These are phyloP conservation scores for Leccinum variicolor DNA, from an alignment of 768 basidiomycete genomes.

Conservation along the genomic window DNA sequence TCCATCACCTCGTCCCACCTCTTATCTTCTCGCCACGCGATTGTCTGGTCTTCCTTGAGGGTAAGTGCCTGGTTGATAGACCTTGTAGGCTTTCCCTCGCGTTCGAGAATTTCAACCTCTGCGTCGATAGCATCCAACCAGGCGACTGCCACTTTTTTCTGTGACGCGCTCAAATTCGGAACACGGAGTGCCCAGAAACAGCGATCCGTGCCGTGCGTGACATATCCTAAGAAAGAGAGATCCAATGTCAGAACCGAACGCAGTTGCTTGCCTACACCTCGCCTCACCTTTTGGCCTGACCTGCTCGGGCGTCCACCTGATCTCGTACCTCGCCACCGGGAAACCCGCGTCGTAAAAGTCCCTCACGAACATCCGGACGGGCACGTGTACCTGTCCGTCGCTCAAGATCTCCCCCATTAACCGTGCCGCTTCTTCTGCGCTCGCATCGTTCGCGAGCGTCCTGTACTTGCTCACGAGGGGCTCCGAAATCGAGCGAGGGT, in stretches of 20 bases:
- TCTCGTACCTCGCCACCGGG: slow-evolving; percentile 65
- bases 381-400: slow-evolving; percentile 64
- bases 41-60: slow-evolving; percentile 46
- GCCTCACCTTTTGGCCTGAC: slow-evolving; percentile 48
- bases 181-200: slow-evolving; percentile 57
- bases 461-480: slow-evolving; percentile 45
- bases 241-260: background rate
- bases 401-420: slow-evolving; percentile 60
- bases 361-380: slow-evolving; percentile 56
- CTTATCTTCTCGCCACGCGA: slow-evolving; percentile 54
- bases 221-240: slow-evolving; percentile 45
- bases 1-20: slow-evolving; percentile 52
- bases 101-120: slow-evolving; percentile 42
- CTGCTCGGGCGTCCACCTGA: slow-evolving; percentile 67
- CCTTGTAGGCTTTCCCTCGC: slow-evolving; percentile 26
- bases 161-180: slow-evolving; percentile 43
- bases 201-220: slow-evolving; percentile 69
- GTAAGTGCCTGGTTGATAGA: slow-evolving; percentile 44
- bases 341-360: slow-evolving; percentile 56
- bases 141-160: slow-evolving; percentile 45
- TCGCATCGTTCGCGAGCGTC: slow-evolving; percentile 38
- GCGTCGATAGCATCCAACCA: slow-evolving; percentile 55
- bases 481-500: slow-evolving; percentile 44
- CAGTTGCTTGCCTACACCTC: background rate
- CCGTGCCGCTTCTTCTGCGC: slow-evolving; percentile 39